Evolutionary conservation across 257 asterid genomes (phyloP).

Genomic region (Scutellaria barbata): DNA sequence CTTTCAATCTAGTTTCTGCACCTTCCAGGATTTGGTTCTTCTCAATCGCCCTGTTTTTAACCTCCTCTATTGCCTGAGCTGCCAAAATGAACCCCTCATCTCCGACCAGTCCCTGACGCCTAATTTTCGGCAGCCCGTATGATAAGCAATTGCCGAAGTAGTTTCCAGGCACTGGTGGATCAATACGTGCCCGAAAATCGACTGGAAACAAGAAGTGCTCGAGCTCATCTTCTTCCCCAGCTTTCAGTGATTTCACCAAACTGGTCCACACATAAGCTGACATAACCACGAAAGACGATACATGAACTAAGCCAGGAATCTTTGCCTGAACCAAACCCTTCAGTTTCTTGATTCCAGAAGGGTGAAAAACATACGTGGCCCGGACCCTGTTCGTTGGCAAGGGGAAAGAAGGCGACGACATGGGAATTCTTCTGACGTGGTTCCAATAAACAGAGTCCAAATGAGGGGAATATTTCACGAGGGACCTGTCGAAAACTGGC

Average conservation of each 20-base stretch:
- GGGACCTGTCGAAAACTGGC: conserved; percentile 39
- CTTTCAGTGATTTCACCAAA: conserved; percentile 38
- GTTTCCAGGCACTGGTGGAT: conserved; percentile 37
- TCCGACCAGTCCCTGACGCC: conserved; percentile 12
- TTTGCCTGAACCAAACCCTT: conserved; percentile 38
- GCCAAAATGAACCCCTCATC: conserved; percentile 39
- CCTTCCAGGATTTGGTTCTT: conserved; percentile 18
- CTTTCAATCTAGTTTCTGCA: conserved; percentile 20
- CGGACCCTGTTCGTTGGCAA: conserved; percentile 42
- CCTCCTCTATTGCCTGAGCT: conserved; percentile 29
- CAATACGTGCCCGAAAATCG: conserved; percentile 36
- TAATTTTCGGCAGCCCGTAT: conserved; percentile 10
- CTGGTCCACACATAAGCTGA: conserved; percentile 50
- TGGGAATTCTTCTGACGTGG: not conserved
- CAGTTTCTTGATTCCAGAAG: conserved; percentile 36
- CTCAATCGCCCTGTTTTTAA: conserved; percentile 26
- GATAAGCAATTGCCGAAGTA: conserved; percentile 41
- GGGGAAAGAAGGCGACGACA: not conserved
- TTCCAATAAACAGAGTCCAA: conserved; percentile 33
- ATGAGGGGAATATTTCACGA: conserved; percentile 39
- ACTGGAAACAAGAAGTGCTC: conserved; percentile 40
- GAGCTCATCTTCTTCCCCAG: not conserved
- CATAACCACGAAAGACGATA: conserved; percentile 46
- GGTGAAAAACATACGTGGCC: conserved; percentile 43
- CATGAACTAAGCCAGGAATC: conserved; percentile 27